Evolutionary conservation across 305 asterid species (phyloP).

Genomic region (Fraxinus floribunda): DNA sequence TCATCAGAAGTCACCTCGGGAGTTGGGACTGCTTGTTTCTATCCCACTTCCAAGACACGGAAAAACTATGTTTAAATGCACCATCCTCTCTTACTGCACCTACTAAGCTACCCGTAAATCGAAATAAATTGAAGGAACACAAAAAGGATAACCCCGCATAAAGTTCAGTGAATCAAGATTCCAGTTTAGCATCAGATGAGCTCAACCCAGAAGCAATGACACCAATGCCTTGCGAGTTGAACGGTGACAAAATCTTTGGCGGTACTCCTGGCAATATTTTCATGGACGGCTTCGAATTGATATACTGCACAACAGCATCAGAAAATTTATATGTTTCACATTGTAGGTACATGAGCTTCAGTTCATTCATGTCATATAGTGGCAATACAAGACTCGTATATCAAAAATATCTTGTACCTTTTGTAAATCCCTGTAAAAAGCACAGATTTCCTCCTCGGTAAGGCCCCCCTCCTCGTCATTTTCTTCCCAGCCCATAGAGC

Average conservation of each 20-base stretch:
- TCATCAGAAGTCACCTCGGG: constrained; percentile 11
- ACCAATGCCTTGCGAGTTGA: constrained; percentile 47
- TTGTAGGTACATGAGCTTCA: neutral
- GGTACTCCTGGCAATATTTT: constrained; percentile 50
- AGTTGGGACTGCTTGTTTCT: constrained; percentile 27
- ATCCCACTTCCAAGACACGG: constrained; percentile 20
- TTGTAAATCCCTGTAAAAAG: constrained; percentile 59
- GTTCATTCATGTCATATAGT: neutral
- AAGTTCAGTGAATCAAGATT: constrained; percentile 36
- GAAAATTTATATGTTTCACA: neutral
- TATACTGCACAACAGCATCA: constrained; percentile 48
- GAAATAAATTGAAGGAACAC: constrained; percentile 12
- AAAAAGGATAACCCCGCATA: constrained; percentile 19
- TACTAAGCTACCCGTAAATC: constrained; percentile 1
- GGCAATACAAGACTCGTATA: neutral
- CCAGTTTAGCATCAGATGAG: constrained; percentile 53
- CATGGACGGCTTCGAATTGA: constrained; percentile 55
- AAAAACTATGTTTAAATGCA: constrained; percentile 24
- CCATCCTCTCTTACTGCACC: constrained; percentile 3
- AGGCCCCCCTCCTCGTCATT: constrained; percentile 79
- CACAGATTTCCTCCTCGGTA: constrained; percentile 87
- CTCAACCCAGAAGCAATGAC: constrained; percentile 47
- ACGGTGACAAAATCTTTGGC: constrained; percentile 38
- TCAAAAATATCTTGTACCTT: constrained; percentile 45
- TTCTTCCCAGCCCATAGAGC: constrained; percentile 96